Base-by-base conservation (phyloP, 2,329 filamentous ascomycete genomes). In the Aciculosporium take region DNA sequence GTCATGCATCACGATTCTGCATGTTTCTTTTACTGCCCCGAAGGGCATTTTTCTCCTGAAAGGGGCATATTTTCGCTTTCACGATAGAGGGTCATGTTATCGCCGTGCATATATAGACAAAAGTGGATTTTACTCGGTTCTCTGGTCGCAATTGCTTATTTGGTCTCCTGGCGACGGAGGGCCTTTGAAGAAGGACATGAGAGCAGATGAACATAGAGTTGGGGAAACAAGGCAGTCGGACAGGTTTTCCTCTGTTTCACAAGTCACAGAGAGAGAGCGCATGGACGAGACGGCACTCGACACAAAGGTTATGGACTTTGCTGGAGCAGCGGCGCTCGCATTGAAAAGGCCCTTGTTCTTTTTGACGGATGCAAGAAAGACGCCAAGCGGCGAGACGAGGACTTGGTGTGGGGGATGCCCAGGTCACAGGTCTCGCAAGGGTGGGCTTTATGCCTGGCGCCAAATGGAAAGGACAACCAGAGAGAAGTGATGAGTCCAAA, bases 61-160 rank as follows among this genome's bases (percentile, higher is more conserved):
- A 43, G 56, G 54, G 59, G 57, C 53, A 59, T 59, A 59, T 61
- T 62, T 56, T 56, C 56, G 52, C 53, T 60, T 63, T 61, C 54
- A 60, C 57, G 54, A 60, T 60, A 64, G 59, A 64, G 57, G 60
- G 59, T 64, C 61, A 60, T 65, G 61, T 56, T 58, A 60, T 64
- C 61, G 61, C 60, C 61, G 60, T 62, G 56, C 58, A 60, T 50
- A 60, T 65, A 72, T 76, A 77, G 72, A 77, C 69, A 75, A 76
- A 76, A 75, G 69, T 70, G 71, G 72, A 73, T 74, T 44, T n/a
- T 74, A 72, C 70, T 75, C 71, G 65, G 68, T 70, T 71, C 63
- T 72, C 66, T 69, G 62, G 67, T 67, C 59, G 46, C 49, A 46
- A 53, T 53, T 54, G 59, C 61, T 61, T 54, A 51, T 35, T 36